A percentile compares a stretch with the other conserved stretches of the same genome.
Evolutionary conservation across 345 rosid genomes (phyloP).

Genomic region (Sisymbrium altissimum): DNA sequence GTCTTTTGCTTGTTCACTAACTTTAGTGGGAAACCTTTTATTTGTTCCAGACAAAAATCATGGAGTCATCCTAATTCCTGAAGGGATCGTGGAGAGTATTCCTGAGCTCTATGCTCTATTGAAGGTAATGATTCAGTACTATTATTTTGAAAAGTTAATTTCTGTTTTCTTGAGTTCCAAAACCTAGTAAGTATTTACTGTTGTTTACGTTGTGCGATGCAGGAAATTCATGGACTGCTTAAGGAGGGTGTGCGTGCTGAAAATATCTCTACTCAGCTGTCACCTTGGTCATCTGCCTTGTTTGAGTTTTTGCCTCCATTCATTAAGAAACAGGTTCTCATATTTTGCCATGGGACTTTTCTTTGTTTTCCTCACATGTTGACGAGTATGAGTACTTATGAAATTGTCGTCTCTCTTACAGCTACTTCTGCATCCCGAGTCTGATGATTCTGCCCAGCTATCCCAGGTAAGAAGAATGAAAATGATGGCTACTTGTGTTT

Average conservation of each 20-base stretch:
- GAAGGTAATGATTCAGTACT: constrained; percentile 50
- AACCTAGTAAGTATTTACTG: not conserved
- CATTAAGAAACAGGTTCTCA: constrained; percentile 72
- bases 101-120: constrained; percentile 91
- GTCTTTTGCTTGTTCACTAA: constrained; percentile 28
- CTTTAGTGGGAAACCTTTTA: not conserved
- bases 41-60: constrained; percentile 71
- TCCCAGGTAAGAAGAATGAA: constrained; percentile 65
- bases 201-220: constrained; percentile 17
- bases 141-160: not conserved
- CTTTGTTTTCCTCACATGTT: not conserved
- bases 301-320: constrained; percentile 83
- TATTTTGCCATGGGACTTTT: not conserved
- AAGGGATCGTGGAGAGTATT: constrained; percentile 94
- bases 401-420: constrained; percentile 40
- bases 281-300: constrained; percentile 95
- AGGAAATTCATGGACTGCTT: constrained; percentile 84
- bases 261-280: constrained; percentile 68
- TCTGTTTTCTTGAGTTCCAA: not conserved
- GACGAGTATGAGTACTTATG: constrained; percentile 3
- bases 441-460: constrained; percentile 97
- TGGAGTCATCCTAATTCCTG: constrained; percentile 93
- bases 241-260: constrained; percentile 60
- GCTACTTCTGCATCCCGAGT: constrained; percentile 88
- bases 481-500: not conserved